Conservation (phyloP, 257 asterid species). For the Solanum tarapatanum region DNA sequence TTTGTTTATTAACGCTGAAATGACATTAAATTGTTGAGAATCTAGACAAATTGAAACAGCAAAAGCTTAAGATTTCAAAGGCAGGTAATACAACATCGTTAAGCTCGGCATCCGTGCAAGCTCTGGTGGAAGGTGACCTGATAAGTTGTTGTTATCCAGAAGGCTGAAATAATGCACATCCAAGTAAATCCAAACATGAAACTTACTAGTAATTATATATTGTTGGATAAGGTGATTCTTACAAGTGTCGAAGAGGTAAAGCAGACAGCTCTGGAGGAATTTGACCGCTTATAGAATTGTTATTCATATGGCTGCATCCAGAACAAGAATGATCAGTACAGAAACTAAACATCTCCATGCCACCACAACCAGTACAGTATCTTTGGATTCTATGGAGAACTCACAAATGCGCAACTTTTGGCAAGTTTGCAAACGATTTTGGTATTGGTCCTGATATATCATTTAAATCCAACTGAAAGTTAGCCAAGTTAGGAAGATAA, state of each 20-base stretch:
- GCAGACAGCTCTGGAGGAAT: background rate
- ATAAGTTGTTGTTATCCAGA: background rate
- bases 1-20: background rate
- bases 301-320: background rate
- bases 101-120: background rate
- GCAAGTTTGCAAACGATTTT: background rate
- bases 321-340: background rate
- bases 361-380: background rate
- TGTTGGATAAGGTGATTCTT: background rate
- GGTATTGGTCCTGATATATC: background rate
- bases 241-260: background rate
- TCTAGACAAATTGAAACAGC: background rate
- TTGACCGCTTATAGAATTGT: background rate
- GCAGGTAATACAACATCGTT: background rate
- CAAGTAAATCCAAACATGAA: background rate
- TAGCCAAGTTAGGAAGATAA: background rate
- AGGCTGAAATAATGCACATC: background rate
- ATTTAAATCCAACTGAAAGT: background rate
- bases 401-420: background rate
- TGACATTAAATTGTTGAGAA: background rate
- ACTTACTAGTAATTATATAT: background rate
- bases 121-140: background rate
- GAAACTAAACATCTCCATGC: background rate
- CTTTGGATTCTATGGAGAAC: background rate
- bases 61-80: background rate